phyloP scores from a whole-genome alignment of 2,329 filamentous ascomycete species.

The Talaromyces atroroseus region DNA sequence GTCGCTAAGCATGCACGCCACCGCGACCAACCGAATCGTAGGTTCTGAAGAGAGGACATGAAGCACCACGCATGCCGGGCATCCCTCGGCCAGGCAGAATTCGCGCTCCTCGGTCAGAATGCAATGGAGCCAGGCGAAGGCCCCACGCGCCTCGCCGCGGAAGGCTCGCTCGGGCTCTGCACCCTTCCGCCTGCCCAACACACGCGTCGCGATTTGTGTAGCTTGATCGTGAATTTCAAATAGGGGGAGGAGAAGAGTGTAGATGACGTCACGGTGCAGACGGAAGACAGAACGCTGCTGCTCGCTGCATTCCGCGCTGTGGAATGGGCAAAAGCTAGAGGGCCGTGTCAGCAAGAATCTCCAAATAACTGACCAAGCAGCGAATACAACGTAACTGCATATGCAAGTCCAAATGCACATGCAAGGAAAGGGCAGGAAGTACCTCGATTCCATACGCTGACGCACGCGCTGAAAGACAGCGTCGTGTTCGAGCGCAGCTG shows the following conservation, averaged over 20 bases:
- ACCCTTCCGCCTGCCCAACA: constrained; percentile 43
- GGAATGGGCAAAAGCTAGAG: constrained; percentile 32
- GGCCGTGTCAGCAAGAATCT: not conserved
- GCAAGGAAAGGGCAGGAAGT: not conserved
- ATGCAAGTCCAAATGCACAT: not conserved
- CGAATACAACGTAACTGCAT: not conserved
- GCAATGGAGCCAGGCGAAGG: constrained; percentile 56
- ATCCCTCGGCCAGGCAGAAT: constrained; percentile 53
- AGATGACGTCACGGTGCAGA: constrained; percentile 55
- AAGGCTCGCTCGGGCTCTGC: constrained; percentile 55
- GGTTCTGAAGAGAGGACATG: constrained; percentile 42
- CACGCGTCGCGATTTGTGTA: constrained; percentile 47
- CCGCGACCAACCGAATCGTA: constrained; percentile 39
- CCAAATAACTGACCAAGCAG: not conserved
- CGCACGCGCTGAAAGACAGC: constrained; percentile 30
- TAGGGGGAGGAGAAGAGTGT: constrained; percentile 54
- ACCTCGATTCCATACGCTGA: constrained; percentile 24
- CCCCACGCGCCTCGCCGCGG: constrained; percentile 50
- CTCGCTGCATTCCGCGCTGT: constrained; percentile 27
- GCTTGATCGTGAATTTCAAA: constrained; percentile 53
- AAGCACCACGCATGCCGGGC: constrained; percentile 44
- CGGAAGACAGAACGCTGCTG: constrained; percentile 34
- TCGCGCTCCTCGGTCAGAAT: constrained; percentile 53
- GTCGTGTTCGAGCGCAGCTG: constrained; percentile 29
- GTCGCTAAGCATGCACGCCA: constrained; percentile 37